These are phyloP conservation scores for Arthroderma uncinatum DNA, from an alignment of 2,329 filamentous ascomycete genomes.

Conservation along the genomic window DNA sequence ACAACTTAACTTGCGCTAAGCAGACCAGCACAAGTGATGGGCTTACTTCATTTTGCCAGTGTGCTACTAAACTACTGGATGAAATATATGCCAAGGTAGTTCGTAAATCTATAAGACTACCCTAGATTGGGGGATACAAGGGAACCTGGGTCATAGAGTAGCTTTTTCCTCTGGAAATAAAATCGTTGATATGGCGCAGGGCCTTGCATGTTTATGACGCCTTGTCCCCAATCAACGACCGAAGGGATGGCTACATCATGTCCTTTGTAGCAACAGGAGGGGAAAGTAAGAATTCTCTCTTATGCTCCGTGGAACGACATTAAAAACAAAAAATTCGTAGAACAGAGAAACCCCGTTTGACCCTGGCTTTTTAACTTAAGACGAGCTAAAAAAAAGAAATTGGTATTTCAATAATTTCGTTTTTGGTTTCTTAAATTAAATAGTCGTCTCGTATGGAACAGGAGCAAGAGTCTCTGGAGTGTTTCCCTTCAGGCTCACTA, in stretches of 20 bases:
- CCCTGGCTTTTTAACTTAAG: background rate
- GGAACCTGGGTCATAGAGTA: background rate
- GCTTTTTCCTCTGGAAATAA: background rate
- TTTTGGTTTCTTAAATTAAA: slow-evolving; percentile 45
- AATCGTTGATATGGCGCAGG: background rate
- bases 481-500: slow-evolving; percentile 69
- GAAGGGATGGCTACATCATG: background rate
- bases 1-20: too few species aligned
- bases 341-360: background rate
- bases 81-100: background rate
- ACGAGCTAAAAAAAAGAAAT: background rate
- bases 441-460: slow-evolving; percentile 95
- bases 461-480: slow-evolving; percentile 83
- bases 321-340: background rate
- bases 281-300: background rate
- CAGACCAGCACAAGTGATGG: too few species aligned
- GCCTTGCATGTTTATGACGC: background rate
- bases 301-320: background rate
- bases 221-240: background rate
- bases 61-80: too few species aligned
- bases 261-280: background rate
- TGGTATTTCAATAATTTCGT: slow-evolving; percentile 6
- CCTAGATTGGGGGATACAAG: background rate
- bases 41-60: too few species aligned
- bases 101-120: background rate